Evolutionary conservation across 768 basidiomycete genomes (phyloP), one percentile per base, ranked within the genome.

Genomic region (Mycena rebaudengoi): DNA sequence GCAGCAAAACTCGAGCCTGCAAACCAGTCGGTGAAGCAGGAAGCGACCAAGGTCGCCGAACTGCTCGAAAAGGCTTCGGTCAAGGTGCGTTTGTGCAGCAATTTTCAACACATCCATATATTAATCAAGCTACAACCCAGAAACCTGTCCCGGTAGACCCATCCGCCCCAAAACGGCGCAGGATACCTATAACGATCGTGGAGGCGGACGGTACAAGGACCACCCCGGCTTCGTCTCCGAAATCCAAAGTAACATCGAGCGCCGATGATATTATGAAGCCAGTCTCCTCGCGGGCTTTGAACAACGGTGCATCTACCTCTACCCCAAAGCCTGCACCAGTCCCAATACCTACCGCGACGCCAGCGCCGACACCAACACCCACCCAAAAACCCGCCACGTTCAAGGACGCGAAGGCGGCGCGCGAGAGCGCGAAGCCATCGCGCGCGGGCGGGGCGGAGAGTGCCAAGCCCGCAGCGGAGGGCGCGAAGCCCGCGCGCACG

Each of bases 21-120:
- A 0, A 94, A 95, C 69, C 77, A 76, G 6, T 78, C 87, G 5
- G 85, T 91, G 0, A 86, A 84, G 71, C 79, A 83, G 18, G 94
- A 95, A 73, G 74, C 94, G 46, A 75, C 73, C 8, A 87, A 83
- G 25, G 76, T 91, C 1, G 76, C 78, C 0, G 75, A 78, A 30
- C 50, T 80, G n/a, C 67, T 82, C 3, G 73, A 80, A 21, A 76
- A 73, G 50, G 69, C 73, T 69, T 79, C 78, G 61, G 67, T 67
- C 32, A 83, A 79, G 70, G 73, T 82, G 69, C 62, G 70, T 54
- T 40, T 52, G 25, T 13, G 26, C n/a, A n/a, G n/a, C 39, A 2
- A 21, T 25, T 28, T 16, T 12, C 43, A n/a, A 35, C 37, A 41
- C 23, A 11, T 16, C 25, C 26, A 5, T 18, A 60, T 37, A 35